Base-by-base conservation (phyloP, 2,329 filamentous ascomycete genomes). In the Didymella keratinophila region DNA sequence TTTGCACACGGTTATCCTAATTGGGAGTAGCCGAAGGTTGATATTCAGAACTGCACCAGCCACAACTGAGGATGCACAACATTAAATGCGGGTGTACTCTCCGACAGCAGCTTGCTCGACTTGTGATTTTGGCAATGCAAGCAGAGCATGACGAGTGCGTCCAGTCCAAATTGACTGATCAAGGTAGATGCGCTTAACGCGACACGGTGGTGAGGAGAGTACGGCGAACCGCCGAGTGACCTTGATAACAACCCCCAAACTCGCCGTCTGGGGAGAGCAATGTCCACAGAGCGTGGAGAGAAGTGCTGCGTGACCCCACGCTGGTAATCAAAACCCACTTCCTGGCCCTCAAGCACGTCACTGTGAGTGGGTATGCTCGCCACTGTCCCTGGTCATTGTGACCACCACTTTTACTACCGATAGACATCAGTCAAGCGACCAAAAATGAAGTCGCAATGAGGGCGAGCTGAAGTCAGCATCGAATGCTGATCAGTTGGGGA, bases 401-500 rank as follows among this genome's bases (percentile, higher is more conserved):
- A 46, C 27, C 44, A 30, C 41, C 50, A 37, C 50, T 27, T 28
- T 41, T 53, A 27, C 39, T 39, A 11, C n/a, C 25, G 12, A 43
- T 41, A 16, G 25, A 37, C 20, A 27, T 23, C 12, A 30, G 8
- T 23, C 30, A 23, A 47, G 27, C 28, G 18, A 32, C 18, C 34
- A 9, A 23, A n/a, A 25, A n/a, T 41, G 39, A 39, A 21, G 39
- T 34, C 12, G 30, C 20, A 21, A 53, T 39, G 50, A 41, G 30
- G 25, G 32, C 43, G 32, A 50, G 47, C 23, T 41, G 41, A 50
- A 25, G 20, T 14, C 27, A 27, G 20, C 11, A 12, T 10, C 21
- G 20, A 43, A n/a, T 51, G 56, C 44, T 46, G 50, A 54, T 58
- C 45, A 46, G 11, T 51, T 51, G 46, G 41, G 50, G 56, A 58